Evolutionary conservation across 805 yeast genomes (phyloP).

Genomic region (Tetrapisispora pingtungensis): DNA sequence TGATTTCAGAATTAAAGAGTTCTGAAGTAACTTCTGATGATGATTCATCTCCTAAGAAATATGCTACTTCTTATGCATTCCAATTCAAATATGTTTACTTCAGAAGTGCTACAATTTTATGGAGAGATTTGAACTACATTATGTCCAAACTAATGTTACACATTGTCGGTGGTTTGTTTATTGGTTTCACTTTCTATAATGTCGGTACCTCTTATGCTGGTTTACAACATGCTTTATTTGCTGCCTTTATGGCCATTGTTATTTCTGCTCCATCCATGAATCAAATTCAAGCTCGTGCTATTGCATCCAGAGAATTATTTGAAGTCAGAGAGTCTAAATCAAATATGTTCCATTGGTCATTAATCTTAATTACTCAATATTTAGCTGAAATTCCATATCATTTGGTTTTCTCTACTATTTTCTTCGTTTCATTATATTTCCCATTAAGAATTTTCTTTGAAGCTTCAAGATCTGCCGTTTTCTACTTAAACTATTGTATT

Average conservation of each 20-base stretch:
- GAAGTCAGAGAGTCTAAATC: constrained; percentile 65
- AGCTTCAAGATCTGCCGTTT: constrained; percentile 40
- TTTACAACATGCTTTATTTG: constrained; percentile 49
- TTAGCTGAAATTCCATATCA: constrained; percentile 55
- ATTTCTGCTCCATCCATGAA: constrained; percentile 45
- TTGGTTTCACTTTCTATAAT: constrained; percentile 64
- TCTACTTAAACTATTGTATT: constrained; percentile 35
- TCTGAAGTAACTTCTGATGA: constrained; percentile 3
- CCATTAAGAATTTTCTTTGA: constrained; percentile 35
- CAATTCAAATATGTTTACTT: constrained; percentile 34
- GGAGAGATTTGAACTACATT: constrained; percentile 55
- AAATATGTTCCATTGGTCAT: constrained; percentile 65
- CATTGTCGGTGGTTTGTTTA: constrained; percentile 45
- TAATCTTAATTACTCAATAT: constrained; percentile 43
- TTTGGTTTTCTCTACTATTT: constrained; percentile 38
- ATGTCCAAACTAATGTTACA: constrained; percentile 46
- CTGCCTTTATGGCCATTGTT: constrained; percentile 49
- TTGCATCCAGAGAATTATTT: constrained; percentile 47
- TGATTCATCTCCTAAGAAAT: constrained; percentile 10
- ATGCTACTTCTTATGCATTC: constrained; percentile 33
- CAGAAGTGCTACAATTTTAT: constrained; percentile 36
- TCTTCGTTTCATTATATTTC: constrained; percentile 44
- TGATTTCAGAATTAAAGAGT: constrained; percentile 20
- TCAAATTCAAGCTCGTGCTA: constrained; percentile 53
- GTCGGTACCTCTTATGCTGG: constrained; percentile 44